Evolutionary conservation across 352 stramenopile genomes (phyloP).

Genomic region (Stramenopiles sp.): DNA sequence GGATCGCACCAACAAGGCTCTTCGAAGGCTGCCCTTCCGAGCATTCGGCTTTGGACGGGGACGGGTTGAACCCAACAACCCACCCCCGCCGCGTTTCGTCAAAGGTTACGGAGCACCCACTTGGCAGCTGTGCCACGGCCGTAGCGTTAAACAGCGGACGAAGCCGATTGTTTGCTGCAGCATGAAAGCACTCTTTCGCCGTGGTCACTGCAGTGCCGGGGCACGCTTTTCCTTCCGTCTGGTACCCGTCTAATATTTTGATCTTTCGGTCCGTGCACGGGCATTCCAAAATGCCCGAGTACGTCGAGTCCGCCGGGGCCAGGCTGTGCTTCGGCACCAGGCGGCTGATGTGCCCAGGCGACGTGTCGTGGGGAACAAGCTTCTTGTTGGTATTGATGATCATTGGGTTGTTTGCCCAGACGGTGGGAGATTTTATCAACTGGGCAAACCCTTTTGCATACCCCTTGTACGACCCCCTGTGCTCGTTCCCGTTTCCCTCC

Average conservation of each 20-base stretch:
- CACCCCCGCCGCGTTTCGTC: too few species aligned
- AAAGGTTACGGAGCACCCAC: too few species aligned
- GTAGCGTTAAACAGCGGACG: too few species aligned
- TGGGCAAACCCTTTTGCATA: slow-evolving; percentile 1
- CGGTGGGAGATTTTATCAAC: background rate
- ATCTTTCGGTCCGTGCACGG: background rate
- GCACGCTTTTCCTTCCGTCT: too few species aligned
- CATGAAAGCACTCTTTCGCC: background rate
- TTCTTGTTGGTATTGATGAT: slow-evolving; percentile 12
- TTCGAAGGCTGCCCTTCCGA: too few species aligned
- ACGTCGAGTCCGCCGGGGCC: background rate
- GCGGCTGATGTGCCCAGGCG: background rate
- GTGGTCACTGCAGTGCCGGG: too few species aligned
- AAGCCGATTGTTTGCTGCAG: too few species aligned
- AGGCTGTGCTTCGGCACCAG: background rate
- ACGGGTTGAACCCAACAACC: too few species aligned
- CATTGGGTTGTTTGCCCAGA: background rate
- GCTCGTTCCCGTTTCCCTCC: slow-evolving; percentile 4
- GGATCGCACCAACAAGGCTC: too few species aligned
- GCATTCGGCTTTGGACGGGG: too few species aligned
- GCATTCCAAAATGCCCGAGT: slow-evolving; percentile 6
- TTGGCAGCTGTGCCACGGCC: too few species aligned
- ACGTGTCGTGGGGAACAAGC: background rate
- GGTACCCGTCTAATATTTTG: background rate
- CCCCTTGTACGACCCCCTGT: background rate